These are phyloP conservation scores for Barnettozyma siamensis DNA, from an alignment of 805 yeast genomes.

Conservation along the genomic window DNA sequence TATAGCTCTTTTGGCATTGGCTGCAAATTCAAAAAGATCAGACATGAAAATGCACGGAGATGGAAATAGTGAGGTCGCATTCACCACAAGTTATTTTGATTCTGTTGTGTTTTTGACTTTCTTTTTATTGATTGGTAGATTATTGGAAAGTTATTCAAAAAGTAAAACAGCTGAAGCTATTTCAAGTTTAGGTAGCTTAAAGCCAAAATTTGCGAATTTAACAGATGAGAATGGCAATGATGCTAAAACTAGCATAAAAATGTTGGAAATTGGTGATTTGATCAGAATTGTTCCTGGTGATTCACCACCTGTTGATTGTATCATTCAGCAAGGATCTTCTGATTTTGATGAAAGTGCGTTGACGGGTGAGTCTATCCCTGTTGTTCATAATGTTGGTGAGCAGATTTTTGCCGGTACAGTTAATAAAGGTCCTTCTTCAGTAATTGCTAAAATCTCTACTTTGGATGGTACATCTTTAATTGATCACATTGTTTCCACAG, in stretches of 20 bases:
- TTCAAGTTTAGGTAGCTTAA: slow-evolving; percentile 44
- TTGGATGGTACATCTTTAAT: slow-evolving; percentile 59
- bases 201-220: slow-evolving; percentile 44
- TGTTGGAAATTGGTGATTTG: slow-evolving; percentile 46
- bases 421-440: slow-evolving; percentile 50
- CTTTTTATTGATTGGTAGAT: slow-evolving; percentile 64
- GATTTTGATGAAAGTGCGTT: slow-evolving; percentile 58
- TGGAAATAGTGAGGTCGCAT: slow-evolving; percentile 29
- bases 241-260: slow-evolving; percentile 33
- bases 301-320: slow-evolving; percentile 56
- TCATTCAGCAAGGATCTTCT: slow-evolving; percentile 40
- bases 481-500: slow-evolving; percentile 64
- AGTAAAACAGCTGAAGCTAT: slow-evolving; percentile 63
- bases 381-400: slow-evolving; percentile 52
- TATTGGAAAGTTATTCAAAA: slow-evolving; percentile 62
- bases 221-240: slow-evolving; percentile 30
- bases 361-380: slow-evolving; percentile 60
- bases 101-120: slow-evolving; percentile 73
- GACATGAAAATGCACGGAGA: not conserved
- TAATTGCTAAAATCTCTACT: slow-evolving; percentile 51
- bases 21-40: slow-evolving; percentile 27
- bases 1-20: slow-evolving; percentile 46
- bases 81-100: slow-evolving; percentile 67
- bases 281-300: slow-evolving; percentile 48
- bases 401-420: slow-evolving; percentile 70